Base-by-base conservation (phyloP, 2,329 filamentous ascomycete species). In the Fusarium dimerum region DNA sequence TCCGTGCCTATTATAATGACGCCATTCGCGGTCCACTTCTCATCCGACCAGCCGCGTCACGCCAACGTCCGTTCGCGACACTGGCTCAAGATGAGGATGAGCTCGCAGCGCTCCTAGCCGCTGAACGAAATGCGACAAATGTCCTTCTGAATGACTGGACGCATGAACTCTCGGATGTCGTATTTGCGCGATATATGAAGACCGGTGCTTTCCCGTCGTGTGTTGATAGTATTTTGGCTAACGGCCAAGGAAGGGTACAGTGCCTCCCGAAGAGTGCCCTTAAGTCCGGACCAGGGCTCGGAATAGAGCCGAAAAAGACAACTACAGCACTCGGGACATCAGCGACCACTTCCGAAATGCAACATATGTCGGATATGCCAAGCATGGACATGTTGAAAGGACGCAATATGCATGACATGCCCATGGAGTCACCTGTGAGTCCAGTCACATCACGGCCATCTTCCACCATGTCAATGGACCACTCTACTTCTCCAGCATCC, bases 191-290 rank as follows among this genome's bases (percentile, higher is more conserved):
- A 34, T 48, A 43, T 20, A 30, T 40, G 16, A 41, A 48, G 40
- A 48, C 47, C 9, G 47, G 47, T 26, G 43, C 43, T 29, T 17
- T 43, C 3, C 47, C 40, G 16, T 39, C 40, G 40, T 48, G 47
- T 13, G 39, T 30, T 9, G 39, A 43, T n/a, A 43, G 40, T 3
- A 39, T 48, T 16, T 30, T 48, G 15, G 15, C 39, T 15, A 48
- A 48, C n/a, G 40, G 32, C 10, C 29, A 38, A 43, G 47, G 47
- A 6, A 48, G 40, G 15, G 43, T 41, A 16, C 30, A 43, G 8
- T 48, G 47, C 10, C 47, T 38, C n/a, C 47, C 50, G 18, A 34
- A 70, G 16, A 26, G 20, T 26, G 20, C 20, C 20, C 20, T 26
- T 26, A 26, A 26, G 20, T 26, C 20, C 20, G 20, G 20, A 26